A percentile compares a stretch with the other conserved stretches of the same genome.
These are phyloP conservation scores for Eucalyptus marginata DNA, from an alignment of 345 rosid species.

Conservation along the genomic window DNA sequence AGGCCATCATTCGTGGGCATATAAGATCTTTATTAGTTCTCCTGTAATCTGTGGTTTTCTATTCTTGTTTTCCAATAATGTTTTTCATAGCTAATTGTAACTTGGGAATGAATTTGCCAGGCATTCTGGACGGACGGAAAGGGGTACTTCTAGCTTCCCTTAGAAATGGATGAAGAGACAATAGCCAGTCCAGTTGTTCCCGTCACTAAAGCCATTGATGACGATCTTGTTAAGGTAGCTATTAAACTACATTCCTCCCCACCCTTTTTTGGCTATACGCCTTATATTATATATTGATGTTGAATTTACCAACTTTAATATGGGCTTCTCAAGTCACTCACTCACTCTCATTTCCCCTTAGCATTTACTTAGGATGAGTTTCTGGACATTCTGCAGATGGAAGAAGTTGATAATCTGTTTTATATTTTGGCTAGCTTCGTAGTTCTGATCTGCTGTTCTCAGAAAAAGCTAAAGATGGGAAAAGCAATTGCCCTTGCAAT, in stretches of 20 bases:
- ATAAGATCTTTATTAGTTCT: not conserved
- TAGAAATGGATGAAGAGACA: constrained; percentile 52
- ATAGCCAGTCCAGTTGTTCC: constrained; percentile 42
- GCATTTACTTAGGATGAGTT: not conserved
- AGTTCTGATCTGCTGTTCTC: not conserved
- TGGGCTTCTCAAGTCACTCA: not conserved
- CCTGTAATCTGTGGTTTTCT: not conserved
- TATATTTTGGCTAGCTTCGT: not conserved
- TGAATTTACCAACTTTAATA: not conserved
- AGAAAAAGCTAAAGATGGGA: not conserved
- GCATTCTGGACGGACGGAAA: not conserved
- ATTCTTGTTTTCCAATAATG: not conserved
- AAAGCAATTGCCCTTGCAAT: not conserved
- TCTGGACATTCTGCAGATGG: not conserved
- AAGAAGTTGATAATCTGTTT: not conserved
- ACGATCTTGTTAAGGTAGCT: constrained; percentile 41
- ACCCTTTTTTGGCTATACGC: not conserved
- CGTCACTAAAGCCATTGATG: constrained; percentile 27
- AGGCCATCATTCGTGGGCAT: not conserved
- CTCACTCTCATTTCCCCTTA: not conserved
- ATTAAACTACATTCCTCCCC: not conserved
- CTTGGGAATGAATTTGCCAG: not conserved
- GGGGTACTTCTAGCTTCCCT: not conserved
- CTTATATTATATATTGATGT: not conserved
- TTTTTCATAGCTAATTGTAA: not conserved